Conservation (phyloP, 2,329 filamentous ascomycete species). For the Emericellopsis cladophorae region DNA sequence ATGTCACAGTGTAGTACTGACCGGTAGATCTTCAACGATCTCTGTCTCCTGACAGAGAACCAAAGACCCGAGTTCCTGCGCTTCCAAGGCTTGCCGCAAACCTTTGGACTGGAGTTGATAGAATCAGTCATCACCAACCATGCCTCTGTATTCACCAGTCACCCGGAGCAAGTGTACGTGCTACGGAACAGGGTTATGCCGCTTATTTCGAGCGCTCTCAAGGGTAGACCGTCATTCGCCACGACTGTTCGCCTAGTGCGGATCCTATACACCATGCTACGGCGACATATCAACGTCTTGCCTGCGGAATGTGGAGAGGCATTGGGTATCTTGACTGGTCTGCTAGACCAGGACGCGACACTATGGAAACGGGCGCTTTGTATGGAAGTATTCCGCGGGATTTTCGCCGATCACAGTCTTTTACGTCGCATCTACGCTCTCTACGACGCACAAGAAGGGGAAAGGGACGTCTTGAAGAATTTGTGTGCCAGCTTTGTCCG, state of each 20-base stretch:
- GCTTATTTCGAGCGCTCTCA: conserved; percentile 64
- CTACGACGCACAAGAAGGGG: conserved; percentile 62
- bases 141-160: conserved; percentile 62
- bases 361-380: conserved; percentile 82
- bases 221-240: conserved; percentile 67
- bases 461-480: conserved; percentile 67
- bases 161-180: conserved; percentile 71
- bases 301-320: conserved; percentile 72
- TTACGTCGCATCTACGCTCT: conserved; percentile 68
- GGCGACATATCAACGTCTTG: conserved; percentile 63
- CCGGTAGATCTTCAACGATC: conserved; percentile 68
- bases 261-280: conserved; percentile 71
- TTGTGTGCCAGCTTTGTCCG: conserved; percentile 84
- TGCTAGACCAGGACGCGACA: conserved; percentile 75
- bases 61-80: conserved; percentile 73
- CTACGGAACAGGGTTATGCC: conserved; percentile 71
- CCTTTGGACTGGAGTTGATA: conserved; percentile 82
- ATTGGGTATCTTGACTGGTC: conserved; percentile 67
- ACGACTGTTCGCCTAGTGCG: conserved; percentile 72
- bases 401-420: conserved; percentile 71
- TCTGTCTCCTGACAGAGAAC: conserved; percentile 78
- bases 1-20: conserved; percentile 3
- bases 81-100: conserved; percentile 64
- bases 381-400: conserved; percentile 78
- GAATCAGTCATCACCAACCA: conserved; percentile 84